Percentiles rank a stretch among this genome's conserved stretches.
phyloP scores from a whole-genome alignment of 2,329 filamentous ascomycete genomes.

The Aspergillus fructus region DNA sequence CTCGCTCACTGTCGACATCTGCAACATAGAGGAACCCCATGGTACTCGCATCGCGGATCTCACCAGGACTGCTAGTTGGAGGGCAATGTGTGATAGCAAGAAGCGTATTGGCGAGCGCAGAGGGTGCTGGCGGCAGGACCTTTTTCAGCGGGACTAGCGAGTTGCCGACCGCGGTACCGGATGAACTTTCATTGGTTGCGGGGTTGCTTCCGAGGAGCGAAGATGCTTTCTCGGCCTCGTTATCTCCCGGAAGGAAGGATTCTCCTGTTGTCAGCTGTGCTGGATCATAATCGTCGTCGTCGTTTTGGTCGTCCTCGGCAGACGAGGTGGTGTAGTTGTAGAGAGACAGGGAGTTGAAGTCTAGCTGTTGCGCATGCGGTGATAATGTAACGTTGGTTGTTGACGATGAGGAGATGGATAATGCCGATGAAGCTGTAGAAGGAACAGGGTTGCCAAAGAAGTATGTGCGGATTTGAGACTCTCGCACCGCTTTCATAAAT shows the following conservation, averaged over 20 bases:
- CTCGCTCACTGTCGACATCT: conserved; percentile 82
- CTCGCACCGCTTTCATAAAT: conserved; percentile 72
- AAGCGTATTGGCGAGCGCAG: conserved; percentile 71
- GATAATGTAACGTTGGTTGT: conserved; percentile 69
- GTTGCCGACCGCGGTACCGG: conserved; percentile 17
- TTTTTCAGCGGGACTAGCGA: conserved; percentile 52
- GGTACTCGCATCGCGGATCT: conserved; percentile 76
- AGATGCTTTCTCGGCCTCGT: conserved; percentile 25
- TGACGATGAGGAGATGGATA: conserved; percentile 35
- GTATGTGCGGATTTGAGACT: conserved; percentile 82
- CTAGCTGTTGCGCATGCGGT: conserved; percentile 81
- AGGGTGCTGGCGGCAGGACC: conserved; percentile 60
- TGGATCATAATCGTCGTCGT: conserved; percentile 43
- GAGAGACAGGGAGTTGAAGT: conserved; percentile 71
- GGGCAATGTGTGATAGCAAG: conserved; percentile 81
- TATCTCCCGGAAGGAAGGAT: conserved; percentile 35
- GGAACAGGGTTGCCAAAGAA: conserved; percentile 75
- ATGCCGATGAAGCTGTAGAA: conserved; percentile 36
- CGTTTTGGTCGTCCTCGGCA: conserved; percentile 47
- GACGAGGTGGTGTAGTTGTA: conserved; percentile 67
- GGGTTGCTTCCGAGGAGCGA: conserved; percentile 25
- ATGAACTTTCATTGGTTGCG: conserved; percentile 14
- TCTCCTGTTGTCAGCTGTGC: conserved; percentile 31
- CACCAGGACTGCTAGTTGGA: conserved; percentile 66
- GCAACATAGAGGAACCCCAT: conserved; percentile 93